Percentiles rank a stretch among this genome's conserved stretches.
Conservation (phyloP, 192 early-diverging fungal genomes). For the Jimgerdemannia lactiflua region DNA sequence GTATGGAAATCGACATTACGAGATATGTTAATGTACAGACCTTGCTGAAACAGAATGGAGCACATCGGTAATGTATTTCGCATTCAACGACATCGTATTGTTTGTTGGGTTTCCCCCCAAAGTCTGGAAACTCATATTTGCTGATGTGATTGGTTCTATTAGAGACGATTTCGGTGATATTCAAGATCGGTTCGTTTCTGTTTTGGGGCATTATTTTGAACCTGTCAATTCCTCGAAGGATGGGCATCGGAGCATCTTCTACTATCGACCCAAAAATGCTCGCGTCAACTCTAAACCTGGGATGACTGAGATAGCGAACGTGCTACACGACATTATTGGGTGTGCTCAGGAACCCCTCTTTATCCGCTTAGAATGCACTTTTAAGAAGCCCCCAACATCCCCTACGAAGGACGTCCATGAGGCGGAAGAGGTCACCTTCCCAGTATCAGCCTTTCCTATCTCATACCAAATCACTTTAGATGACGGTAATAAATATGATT, state of each 20-base stretch:
- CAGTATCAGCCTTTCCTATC: conserved; percentile 56
- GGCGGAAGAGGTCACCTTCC: conserved; percentile 43
- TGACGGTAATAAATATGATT: conserved; percentile 35
- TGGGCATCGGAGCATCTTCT: conserved; percentile 52
- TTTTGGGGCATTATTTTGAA: conserved; percentile 62
- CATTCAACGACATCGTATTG: not conserved
- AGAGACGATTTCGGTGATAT: conserved; percentile 37
- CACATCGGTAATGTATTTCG: not conserved
- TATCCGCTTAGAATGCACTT: conserved; percentile 62
- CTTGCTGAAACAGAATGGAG: conserved; percentile 29
- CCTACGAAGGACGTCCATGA: conserved; percentile 15
- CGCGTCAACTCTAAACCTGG: conserved; percentile 29
- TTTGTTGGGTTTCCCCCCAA: not conserved
- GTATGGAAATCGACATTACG: conserved; percentile 55
- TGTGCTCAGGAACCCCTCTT: conserved; percentile 72
- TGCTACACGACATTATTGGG: conserved; percentile 43
- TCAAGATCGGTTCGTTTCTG: conserved; percentile 46
- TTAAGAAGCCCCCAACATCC: conserved; percentile 43
- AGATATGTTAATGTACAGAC: conserved; percentile 53
- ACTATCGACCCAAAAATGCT: conserved; percentile 54
- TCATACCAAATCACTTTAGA: conserved; percentile 52
- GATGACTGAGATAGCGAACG: not conserved
- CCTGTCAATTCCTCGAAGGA: conserved; percentile 39
- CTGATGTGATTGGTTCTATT: conserved; percentile 5
- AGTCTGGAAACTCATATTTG: not conserved